phyloP scores from a whole-genome alignment of 2,329 filamentous ascomycete species.

The Helotiales sp. region DNA sequence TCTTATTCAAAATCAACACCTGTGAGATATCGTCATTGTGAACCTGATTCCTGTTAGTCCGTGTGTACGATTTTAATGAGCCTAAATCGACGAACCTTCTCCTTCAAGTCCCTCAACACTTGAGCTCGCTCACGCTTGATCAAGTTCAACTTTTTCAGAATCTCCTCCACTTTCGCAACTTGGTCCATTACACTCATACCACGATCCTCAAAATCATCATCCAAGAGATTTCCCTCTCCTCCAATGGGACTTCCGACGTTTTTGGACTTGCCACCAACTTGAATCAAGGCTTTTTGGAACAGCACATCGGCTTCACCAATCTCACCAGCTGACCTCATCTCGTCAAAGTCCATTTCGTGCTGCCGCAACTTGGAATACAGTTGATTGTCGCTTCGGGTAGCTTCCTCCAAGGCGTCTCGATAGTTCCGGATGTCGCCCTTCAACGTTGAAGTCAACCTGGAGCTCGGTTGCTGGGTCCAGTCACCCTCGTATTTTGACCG shows the following conservation, averaged over 20 bases:
- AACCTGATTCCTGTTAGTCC: constrained; percentile 60
- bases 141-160: constrained; percentile 87
- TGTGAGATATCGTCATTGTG: constrained; percentile 98
- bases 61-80: not conserved
- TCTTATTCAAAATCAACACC: constrained; percentile 96
- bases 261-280: constrained; percentile 68
- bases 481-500: constrained; percentile 93
- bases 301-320: constrained; percentile 85
- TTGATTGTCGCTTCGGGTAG: constrained; percentile 82
- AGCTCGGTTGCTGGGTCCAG: constrained; percentile 97
- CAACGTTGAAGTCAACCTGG: constrained; percentile 83
- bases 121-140: constrained; percentile 92
- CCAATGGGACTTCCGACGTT: constrained; percentile 62
- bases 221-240: constrained; percentile 77
- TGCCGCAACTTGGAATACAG: constrained; percentile 83
- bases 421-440: constrained; percentile 88
- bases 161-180: constrained; percentile 84
- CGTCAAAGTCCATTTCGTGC: constrained; percentile 87
- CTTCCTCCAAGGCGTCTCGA: constrained; percentile 86
- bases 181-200: constrained; percentile 84
- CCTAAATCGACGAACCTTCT: constrained; percentile 70
- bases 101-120: constrained; percentile 94
- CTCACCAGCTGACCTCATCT: constrained; percentile 90
- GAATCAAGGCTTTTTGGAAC: constrained; percentile 85
- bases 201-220: constrained; percentile 86